phyloP scores from a whole-genome alignment of 257 asterid genomes.

The Nicotiana otophora region DNA sequence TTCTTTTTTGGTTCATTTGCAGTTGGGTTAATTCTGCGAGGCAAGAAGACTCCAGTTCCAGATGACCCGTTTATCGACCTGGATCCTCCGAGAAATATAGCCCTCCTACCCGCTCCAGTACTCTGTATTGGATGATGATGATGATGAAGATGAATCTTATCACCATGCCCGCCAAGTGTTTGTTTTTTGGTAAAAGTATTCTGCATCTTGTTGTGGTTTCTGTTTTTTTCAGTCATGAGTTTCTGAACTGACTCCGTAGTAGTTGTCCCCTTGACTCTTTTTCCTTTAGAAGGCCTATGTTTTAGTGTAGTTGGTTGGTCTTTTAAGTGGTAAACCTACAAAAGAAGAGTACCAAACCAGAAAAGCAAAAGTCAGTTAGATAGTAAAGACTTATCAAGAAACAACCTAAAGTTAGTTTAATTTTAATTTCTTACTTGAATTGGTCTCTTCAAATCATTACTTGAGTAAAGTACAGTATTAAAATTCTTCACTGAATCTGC shows the following conservation, averaged over 20 bases:
- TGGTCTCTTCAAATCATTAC: conserved; percentile 8
- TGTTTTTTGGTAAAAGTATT: neutral
- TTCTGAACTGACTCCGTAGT: neutral
- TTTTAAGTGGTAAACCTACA: conserved; percentile 39
- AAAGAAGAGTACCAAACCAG: neutral
- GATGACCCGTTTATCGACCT: conserved; percentile 34
- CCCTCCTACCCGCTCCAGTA: conserved; percentile 76
- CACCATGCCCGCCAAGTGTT: conserved; percentile 12
- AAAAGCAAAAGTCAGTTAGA: neutral
- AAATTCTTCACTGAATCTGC: neutral
- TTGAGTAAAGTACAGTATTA: conserved; percentile 4
- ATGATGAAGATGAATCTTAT: neutral
- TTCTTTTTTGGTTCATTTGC: conserved; percentile 35
- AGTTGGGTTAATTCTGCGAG: conserved; percentile 27
- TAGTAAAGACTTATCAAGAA: neutral
- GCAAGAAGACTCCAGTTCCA: conserved; percentile 87
- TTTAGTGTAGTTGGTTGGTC: conserved; percentile 32
- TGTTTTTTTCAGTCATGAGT: neutral
- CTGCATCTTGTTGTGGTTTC: neutral
- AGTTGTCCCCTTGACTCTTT: conserved; percentile 19
- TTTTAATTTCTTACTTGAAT: conserved; percentile 9
- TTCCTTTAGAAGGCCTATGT: conserved; percentile 19
- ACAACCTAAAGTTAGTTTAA: neutral
- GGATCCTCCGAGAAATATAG: conserved; percentile 63
- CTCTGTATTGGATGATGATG: neutral